phyloP scores from a whole-genome alignment of 2,329 filamentous ascomycete species.

The Sordariomycetes sp. region DNA sequence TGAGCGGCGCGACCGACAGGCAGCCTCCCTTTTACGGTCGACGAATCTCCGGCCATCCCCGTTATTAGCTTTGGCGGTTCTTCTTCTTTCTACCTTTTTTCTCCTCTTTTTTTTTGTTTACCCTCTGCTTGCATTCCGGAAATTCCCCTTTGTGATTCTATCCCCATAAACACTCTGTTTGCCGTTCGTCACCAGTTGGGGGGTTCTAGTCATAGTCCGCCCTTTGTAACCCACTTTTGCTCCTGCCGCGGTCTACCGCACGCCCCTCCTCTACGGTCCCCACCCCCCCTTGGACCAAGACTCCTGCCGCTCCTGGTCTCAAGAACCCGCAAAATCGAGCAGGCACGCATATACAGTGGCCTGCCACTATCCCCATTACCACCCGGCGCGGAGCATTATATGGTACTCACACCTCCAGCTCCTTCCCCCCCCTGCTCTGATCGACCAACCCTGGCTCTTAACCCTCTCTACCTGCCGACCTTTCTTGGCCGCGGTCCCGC shows the following conservation, averaged over 20 bases:
- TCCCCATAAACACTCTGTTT: background rate
- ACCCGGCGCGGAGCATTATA: slow-evolving; percentile 1
- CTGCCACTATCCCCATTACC: background rate
- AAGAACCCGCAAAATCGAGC: background rate
- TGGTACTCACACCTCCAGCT: slow-evolving; percentile 2
- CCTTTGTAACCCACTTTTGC: background rate
- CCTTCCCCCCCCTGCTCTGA: slow-evolving; percentile 1
- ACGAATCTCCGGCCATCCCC: background rate
- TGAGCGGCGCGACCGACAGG: background rate
- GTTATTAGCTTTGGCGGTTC: background rate
- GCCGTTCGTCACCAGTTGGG: slow-evolving; percentile 1
- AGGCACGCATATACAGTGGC: background rate
- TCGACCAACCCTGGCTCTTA: background rate
- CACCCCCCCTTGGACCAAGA: background rate
- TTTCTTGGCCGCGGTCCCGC: slow-evolving; percentile 1
- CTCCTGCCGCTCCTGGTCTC: slow-evolving; percentile 1
- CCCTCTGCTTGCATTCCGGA: background rate
- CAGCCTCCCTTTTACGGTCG: background rate
- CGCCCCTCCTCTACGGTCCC: background rate
- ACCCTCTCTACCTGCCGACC: slow-evolving; percentile 1
- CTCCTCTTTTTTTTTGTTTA: background rate
- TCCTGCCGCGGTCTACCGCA: background rate
- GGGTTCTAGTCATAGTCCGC: slow-evolving; percentile 4
- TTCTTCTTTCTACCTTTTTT: background rate
- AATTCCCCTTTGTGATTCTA: background rate